Base-by-base conservation (phyloP, 805 yeast genomes). In the Myxozyma neglecta region DNA sequence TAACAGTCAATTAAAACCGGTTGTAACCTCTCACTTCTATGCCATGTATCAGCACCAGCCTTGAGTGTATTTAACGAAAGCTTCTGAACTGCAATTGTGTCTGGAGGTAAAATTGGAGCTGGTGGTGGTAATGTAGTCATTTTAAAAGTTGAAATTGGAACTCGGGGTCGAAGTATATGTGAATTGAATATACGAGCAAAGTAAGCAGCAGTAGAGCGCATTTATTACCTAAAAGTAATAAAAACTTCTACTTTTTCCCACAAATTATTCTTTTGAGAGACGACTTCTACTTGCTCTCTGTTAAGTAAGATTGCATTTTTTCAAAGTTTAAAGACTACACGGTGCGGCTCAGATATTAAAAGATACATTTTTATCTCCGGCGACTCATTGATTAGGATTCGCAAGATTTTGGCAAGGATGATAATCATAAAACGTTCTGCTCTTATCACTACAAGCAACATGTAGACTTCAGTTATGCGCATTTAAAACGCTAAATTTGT, bases 1-100 rank as follows among this genome's bases (percentile, higher is more conserved):
- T 80, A 78, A 32, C 89, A 79, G 10, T 88, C 81, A 6, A 89
- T 77, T 1, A 76, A 70, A 29, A 89, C 79, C 3, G 90, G 90
- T 69, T 89, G 96, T 1, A 86, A 81, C 20, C 72, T 40, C 3
- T 55, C 56, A 7, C 40, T 8, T 80, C 67, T 46, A 39, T 64
- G 67, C 67, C 67, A 64, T 18, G 57, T 56, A 16, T 64, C 67
- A 6, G 35, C 48, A 1, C 67, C 67, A 6, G 59, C 63, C n/a
- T 47, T 47, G 11, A 32, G 16, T 7, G 81, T 3, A 83, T 81
- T 58, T 87, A 78, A 61, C 81, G 79, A 96, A 94, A 90, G 42
- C 13, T 45, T 56, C 5, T 52, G 52, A 8, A 64, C 57, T 3
- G 56, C 42, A 39, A 64, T 56, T 16, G 49, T 44, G 48, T 64